A percentile compares a stretch with the other conserved stretches of the same genome.
Conservation (phyloP, 1,139 yeast species). For the Blastobotrys illinoisensis region DNA sequence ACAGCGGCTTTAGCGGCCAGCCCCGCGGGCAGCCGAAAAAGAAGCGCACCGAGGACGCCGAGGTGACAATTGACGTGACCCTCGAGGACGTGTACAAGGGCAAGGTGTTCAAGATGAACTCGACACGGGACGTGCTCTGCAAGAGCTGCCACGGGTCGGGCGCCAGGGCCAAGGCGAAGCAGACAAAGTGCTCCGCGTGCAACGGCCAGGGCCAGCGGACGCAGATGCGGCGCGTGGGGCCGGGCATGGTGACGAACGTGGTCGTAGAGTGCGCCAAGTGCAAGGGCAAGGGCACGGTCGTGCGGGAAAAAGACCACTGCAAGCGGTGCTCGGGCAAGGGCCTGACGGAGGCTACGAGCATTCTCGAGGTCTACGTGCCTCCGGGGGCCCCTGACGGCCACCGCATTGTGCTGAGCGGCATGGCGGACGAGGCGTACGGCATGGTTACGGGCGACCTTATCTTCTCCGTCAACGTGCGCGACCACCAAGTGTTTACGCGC, state of each 20-base stretch:
- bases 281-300: conserved; percentile 62
- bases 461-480: conserved; percentile 48
- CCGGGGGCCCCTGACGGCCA: conserved; percentile 66
- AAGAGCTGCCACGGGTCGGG: conserved; percentile 70
- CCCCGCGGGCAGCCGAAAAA: conserved; percentile 11
- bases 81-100: conserved; percentile 80
- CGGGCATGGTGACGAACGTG: conserved; percentile 68
- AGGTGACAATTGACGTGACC: conserved; percentile 55
- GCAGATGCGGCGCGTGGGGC: conserved; percentile 62
- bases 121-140: conserved; percentile 71
- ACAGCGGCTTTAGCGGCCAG: conserved; percentile 17
- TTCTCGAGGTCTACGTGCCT: conserved; percentile 70
- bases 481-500: conserved; percentile 46
- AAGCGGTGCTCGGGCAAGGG: conserved; percentile 67
- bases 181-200: conserved; percentile 60
- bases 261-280: conserved; percentile 63
- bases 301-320: conserved; percentile 66
- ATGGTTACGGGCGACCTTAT: conserved; percentile 74
- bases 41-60: conserved; percentile 58
- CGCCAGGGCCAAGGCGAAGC: conserved; percentile 54
- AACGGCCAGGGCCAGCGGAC: conserved; percentile 64
- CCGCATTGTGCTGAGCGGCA: conserved; percentile 53
- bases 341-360: conserved; percentile 59
- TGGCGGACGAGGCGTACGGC: conserved; percentile 70
- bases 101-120: conserved; percentile 67